Evolutionary conservation across 345 rosid species (phyloP).

Genomic region (Gynandropsis gynandra): DNA sequence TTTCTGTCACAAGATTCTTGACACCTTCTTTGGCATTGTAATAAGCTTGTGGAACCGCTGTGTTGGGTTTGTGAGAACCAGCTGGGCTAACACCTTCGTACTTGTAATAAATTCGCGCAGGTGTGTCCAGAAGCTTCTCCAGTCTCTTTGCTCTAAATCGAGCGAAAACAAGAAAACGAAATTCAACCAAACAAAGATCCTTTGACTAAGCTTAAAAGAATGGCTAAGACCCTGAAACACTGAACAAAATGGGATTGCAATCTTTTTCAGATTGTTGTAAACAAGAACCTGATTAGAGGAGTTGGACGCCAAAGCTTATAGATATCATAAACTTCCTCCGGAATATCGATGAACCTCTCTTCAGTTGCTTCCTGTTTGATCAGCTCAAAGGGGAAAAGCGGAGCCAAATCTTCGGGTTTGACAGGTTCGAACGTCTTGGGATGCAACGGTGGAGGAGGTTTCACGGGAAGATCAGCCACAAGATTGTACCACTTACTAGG

Average conservation of each 20-base stretch:
- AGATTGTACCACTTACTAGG: constrained; percentile 51
- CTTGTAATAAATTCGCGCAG: constrained; percentile 88
- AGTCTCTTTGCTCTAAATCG: constrained; percentile 78
- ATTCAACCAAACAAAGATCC: not conserved
- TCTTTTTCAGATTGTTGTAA: too few species aligned
- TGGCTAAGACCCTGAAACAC: too few species aligned
- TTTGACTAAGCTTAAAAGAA: not conserved
- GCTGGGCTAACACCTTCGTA: constrained; percentile 96
- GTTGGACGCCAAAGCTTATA: constrained; percentile 94
- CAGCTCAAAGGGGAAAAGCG: constrained; percentile 71
- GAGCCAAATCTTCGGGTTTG: constrained; percentile 67
- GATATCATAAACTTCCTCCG: constrained; percentile 75
- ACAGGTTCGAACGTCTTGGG: constrained; percentile 70
- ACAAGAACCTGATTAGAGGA: constrained; percentile 68
- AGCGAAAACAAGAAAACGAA: not conserved
- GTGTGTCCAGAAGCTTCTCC: constrained; percentile 83
- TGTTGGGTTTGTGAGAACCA: constrained; percentile 91
- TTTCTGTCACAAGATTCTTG: constrained; percentile 81
- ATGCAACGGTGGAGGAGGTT: constrained; percentile 80
- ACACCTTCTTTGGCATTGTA: constrained; percentile 71
- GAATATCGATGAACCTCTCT: constrained; percentile 73
- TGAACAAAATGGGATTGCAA: too few species aligned
- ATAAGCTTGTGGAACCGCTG: constrained; percentile 81
- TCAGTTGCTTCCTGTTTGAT: constrained; percentile 71
- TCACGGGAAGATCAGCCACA: constrained; percentile 65